A percentile compares a stretch with the other conserved stretches of the same genome.
These are phyloP conservation scores for Colletotrichum sp. DNA, from an alignment of 2,329 filamentous ascomycete species.

Conservation along the genomic window DNA sequence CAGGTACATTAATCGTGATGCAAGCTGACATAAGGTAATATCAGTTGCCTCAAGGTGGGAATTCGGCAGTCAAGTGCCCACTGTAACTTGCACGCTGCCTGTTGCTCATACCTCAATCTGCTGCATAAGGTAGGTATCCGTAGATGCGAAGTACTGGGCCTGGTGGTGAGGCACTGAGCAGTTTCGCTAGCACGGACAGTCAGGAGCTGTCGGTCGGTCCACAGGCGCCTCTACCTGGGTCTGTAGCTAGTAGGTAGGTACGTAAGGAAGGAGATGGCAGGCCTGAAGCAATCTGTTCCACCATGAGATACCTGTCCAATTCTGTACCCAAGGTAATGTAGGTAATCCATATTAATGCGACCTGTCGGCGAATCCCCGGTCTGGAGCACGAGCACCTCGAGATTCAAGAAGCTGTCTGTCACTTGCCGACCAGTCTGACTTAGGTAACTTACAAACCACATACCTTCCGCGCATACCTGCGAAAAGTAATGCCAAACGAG, in stretches of 20 bases:
- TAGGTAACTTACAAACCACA: not conserved
- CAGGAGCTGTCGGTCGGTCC: not conserved
- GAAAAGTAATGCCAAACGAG: not conserved
- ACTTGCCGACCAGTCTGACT: not conserved
- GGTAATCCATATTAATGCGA: not conserved
- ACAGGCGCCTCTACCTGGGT: not conserved
- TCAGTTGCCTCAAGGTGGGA: not conserved
- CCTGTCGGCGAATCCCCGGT: not conserved
- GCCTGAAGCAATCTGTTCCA: not conserved
- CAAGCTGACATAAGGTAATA: not conserved
- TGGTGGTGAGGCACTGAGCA: not conserved
- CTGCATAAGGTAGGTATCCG: not conserved
- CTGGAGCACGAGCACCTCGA: not conserved
- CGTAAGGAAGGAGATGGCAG: not conserved
- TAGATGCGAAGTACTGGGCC: not conserved
- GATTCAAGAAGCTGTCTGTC: not conserved
- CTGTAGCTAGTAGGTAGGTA: not conserved
- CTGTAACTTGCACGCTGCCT: not conserved
- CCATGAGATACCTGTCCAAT: not conserved
- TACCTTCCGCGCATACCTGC: not conserved
- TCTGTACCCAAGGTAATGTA: not conserved
- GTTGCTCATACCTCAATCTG: not conserved
- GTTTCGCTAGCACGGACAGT: not conserved
- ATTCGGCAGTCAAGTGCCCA: not conserved
- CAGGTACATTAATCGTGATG: not conserved